Percentiles rank a stretch among this genome's conserved stretches.
Conservation (phyloP, 2,329 filamentous ascomycete species). For the Fusarium papillatum region DNA sequence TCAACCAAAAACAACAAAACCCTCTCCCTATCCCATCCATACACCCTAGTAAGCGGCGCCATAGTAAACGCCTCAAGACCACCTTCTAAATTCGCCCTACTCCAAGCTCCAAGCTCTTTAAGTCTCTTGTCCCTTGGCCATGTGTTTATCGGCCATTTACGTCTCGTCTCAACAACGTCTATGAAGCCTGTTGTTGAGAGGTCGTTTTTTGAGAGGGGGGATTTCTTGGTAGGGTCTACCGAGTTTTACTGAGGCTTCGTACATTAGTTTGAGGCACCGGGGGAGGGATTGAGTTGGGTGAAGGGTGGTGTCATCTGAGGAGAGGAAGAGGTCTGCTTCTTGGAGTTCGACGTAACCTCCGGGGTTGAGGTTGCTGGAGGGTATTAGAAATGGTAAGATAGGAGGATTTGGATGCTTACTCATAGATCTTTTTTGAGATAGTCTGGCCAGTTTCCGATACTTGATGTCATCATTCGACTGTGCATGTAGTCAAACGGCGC, state of each 20-base stretch:
- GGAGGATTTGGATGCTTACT: background rate
- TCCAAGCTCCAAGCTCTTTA: conserved; percentile 35
- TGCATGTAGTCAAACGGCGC: conserved; percentile 34
- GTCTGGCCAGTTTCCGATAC: conserved; percentile 12
- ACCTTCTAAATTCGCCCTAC: conserved; percentile 17
- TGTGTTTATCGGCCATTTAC: conserved; percentile 37
- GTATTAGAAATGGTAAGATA: background rate
- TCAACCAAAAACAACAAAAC: conserved; percentile 15
- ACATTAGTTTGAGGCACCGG: conserved; percentile 33
- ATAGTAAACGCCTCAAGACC: conserved; percentile 37
- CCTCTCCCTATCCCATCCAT: conserved; percentile 25
- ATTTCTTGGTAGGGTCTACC: conserved; percentile 31
- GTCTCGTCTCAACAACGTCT: conserved; percentile 23
- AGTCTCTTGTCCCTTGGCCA: conserved; percentile 32
- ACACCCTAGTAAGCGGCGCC: conserved; percentile 29
- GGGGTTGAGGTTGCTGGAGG: conserved; percentile 27
- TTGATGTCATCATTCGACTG: conserved; percentile 32
- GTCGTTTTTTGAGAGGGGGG: conserved; percentile 16
- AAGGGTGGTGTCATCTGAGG: conserved; percentile 38
- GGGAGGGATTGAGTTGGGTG: conserved; percentile 28
- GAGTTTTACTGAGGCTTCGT: conserved; percentile 41
- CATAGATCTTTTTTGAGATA: conserved; percentile 18
- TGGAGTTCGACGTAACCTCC: conserved; percentile 37
- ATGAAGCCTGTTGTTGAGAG: conserved; percentile 37
- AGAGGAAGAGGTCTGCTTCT: conserved; percentile 25